Base-by-base conservation (phyloP, 306 rosid genomes). In the Rosa persica region DNA sequence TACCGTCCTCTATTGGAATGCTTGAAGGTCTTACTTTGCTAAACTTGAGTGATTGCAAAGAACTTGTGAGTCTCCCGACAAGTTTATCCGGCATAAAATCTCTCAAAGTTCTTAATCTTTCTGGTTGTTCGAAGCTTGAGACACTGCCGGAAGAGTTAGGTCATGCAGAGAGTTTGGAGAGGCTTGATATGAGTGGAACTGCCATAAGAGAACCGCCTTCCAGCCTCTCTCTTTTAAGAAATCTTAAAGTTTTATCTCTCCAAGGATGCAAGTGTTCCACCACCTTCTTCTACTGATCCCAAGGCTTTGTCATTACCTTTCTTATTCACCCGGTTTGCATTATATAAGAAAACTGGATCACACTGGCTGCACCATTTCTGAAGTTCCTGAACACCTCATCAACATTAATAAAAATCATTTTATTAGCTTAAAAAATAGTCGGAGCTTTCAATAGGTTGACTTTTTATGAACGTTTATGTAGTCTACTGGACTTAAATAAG, bases 61-160 rank as follows among this genome's bases (percentile, higher is more conserved):
- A 16, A 17, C 74, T 66, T 15, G 0, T 22, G 12, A 6, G 30
- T 68, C 51, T 74, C 20, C 86, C 84, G 22, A 80, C 60, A 38
- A 80, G 85, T 27, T 61, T 83, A 46, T 12, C 42, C 51, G 66
- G 75, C 23, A 49, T 85, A 25, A 79, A 70, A 65, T 2, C 34
- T 79, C 76, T 5, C 84, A 58, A 27, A 46, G 10, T 9, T 79
- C 73, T 88, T 51, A 8, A 77, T 85, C 78, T 85, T 51, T 70
- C 73, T 23, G 73, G 84, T 17, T 88, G 87, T 81, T 70, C 86
- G 1, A 79, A 74, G 42, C 64, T 83, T 16, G 4, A 8, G 3
- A 48, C 12, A n/a, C 47, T 88, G 15, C 87, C 83, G 5, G 85
- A 74, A 12, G 27, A 69, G 12, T 38, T 77, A 10, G 64, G 73